Base-by-base conservation (phyloP, 495 filamentous ascomycete species). In the Aspergillus incahuasiensis region DNA sequence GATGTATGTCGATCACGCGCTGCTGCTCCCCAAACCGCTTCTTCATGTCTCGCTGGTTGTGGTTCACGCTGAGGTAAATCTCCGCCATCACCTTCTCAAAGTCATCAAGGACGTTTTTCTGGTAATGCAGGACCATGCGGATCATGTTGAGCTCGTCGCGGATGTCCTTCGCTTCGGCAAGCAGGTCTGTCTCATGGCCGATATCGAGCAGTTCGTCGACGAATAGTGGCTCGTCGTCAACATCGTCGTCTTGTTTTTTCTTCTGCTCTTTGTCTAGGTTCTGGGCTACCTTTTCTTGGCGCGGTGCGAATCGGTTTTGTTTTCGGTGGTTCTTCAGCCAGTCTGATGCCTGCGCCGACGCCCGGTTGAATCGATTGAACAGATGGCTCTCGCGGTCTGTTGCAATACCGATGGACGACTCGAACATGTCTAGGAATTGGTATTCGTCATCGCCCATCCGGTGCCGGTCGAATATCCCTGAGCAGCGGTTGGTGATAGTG, bases 91-190 rank as follows among this genome's bases (percentile, higher is more conserved):
- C 75, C n/a, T 73, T 68, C 54, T 83, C 77, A 15, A 86, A 73
- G 57, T 82, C 78, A 0, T 64, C 65, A 0, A 87, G 70, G 8
- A 86, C 79, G 25, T 72, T 62, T 19, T 74, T 61, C 55, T 89
- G 86, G 45, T 86, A 74, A 9, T 83, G 74, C 1, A 87, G 68
- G 0, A 89, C 79, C 11, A 79, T 82, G 19, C 68, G 64, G 51
- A 89, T 85, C 76, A 89, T 89, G 65, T 84, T 83, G n/a, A 89
- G 74, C 61, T 89, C 86, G 56, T 88, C 86, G 6, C 82, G 77
- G 55, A 89, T 87, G 62, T 89, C 86, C 64, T 88, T 89, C 9
- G 81, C 80, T 56, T 89, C 85, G 5, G 81, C 75, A 0, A 88
- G 71, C 0, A 87, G 73, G 52, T 82, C 79, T 2, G 84, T 87